Evolutionary conservation across 73 alveolate genomes (phyloP), one percentile per base, ranked within the genome.

Genomic region (Paraurostyla sp.): DNA sequence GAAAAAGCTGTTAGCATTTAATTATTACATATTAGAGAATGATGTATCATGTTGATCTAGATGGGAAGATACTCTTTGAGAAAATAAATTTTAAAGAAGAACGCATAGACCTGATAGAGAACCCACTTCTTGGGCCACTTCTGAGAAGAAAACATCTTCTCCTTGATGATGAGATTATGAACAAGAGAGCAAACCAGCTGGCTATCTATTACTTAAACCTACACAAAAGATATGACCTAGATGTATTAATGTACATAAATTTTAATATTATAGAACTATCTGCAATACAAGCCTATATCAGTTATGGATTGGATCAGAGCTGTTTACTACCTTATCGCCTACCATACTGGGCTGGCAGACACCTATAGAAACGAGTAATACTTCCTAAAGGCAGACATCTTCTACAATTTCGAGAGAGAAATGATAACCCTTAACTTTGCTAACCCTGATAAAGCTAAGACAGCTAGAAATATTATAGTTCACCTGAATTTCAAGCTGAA

Each of bases 281-380:
- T 95, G 56, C 93, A 92, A 71, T 92, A 92, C 50, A 94, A 94
- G 63, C 91, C 94, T 4, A 80, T 95, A 6, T 90, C 92, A 3
- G 63, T 78, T n/a, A 83, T 93, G 92, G 98, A 95, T 76, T 92
- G 94, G 91, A 49, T 95, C 9, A 83, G 98, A 68, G 96, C 95
- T 1, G 40, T 80, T 0, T 93, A 90, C 51, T 92, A 82, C 65
- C 52, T 82, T 33, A 69, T 95, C 69, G 78, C 83, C 95, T 59
- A 78, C 0, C 50, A 75, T 3, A 78, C 96, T 25, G 95, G 96
- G 20, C 69, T 92, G 9, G 94, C 98, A 27, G 96, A 95, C 56
- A 65, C 89, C 20, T 95, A 95, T 80, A 65, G 96, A 57, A 92
- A 95, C 83, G 97, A 95, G 50, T 93, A 95, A 38, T 95, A 81